Evolutionary conservation across 2,329 filamentous ascomycete species (phyloP), one percentile per base, ranked within the genome.

Genomic region (Penicillium thymicola): DNA sequence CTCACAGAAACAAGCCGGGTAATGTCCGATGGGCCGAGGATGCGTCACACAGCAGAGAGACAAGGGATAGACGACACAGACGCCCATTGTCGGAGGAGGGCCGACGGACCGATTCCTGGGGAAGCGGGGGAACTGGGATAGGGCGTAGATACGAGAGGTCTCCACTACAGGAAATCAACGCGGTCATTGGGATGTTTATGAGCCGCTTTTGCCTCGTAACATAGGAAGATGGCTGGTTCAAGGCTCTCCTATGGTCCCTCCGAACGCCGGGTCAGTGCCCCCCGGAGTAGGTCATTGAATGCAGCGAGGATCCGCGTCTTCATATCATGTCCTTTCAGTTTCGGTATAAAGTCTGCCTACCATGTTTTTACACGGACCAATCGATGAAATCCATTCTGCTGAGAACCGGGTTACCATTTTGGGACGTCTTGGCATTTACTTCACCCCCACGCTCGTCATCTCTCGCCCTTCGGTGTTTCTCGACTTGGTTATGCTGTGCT

Each of bases 41-140:
- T 49, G 50, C 27, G 58, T 61, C 38, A 60, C 58, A 61, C 42
- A 18, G 48, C 32, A 57, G 18, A 40, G 40, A 43, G 25, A 41
- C 47, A 56, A 42, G 45, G 27, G n/a, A 40, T 28, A 53, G 44
- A 41, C 41, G 25, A 58, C 5, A 32, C 30, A 49, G 7, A 37
- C 25, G 13, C 45, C 37, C 32, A 42, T 10, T 30, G 54, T 70
- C 68, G 69, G 68, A 69, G 65, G 51, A 66, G 41, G 52, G 48
- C 69, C 68, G 68, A 71, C 43, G 28, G 10, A 54, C 47, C 32
- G 43, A 54, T 58, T 36, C 56, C 61, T 61, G 61, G 59, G 54
- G 54, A 63, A 61, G 65, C 59, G 59, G 59, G 60, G 61, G 40
- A 41, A 48, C 38, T 51, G 18, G 37, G 32, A 47, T 40, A 47